Conservation (phyloP, 2,329 filamentous ascomycete genomes). For the Ramularia endophylla region DNA sequence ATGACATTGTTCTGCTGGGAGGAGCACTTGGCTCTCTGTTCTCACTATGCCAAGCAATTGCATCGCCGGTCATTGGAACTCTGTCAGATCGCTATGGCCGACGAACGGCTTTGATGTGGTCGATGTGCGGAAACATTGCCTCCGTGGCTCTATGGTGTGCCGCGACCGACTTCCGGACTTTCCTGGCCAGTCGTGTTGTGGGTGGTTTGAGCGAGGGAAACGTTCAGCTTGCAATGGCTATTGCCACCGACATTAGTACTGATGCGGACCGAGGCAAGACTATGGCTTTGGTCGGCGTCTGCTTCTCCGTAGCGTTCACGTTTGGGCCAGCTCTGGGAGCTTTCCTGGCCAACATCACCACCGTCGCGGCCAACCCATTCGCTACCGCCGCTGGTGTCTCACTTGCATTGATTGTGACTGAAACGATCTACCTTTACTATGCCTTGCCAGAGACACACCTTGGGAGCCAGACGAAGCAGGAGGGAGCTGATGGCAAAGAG, state of each 20-base stretch:
- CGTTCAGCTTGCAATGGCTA: conserved; percentile 90
- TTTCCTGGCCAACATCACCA: conserved; percentile 69
- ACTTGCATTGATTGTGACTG: conserved; percentile 72
- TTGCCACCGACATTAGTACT: conserved; percentile 92
- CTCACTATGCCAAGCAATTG: conserved; percentile 84
- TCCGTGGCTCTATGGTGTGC: conserved; percentile 92
- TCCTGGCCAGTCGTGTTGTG: conserved; percentile 85
- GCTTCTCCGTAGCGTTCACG: conserved; percentile 96
- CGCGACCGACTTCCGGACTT: conserved; percentile 91
- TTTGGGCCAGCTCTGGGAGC: conserved; percentile 91
- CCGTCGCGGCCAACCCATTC: conserved; percentile 84
- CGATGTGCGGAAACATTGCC: conserved; percentile 88
- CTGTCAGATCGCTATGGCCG: conserved; percentile 87
- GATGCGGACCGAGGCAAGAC: conserved; percentile 77
- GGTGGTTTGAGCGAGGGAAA: conserved; percentile 95
- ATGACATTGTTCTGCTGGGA: conserved; percentile 93
- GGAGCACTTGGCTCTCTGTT: conserved; percentile 92
- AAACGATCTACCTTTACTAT: conserved; percentile 82
- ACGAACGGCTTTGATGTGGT: conserved; percentile 77
- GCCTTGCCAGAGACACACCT: conserved; percentile 80
- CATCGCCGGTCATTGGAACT: conserved; percentile 82
- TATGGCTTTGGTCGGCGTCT: conserved; percentile 93
- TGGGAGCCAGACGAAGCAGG: conserved; percentile 15
- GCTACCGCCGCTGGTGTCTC: conserved; percentile 87
- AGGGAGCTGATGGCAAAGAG: conserved; percentile 21